Base-by-base conservation (phyloP, 1,139 yeast species). In the Candida tropicalis region DNA sequence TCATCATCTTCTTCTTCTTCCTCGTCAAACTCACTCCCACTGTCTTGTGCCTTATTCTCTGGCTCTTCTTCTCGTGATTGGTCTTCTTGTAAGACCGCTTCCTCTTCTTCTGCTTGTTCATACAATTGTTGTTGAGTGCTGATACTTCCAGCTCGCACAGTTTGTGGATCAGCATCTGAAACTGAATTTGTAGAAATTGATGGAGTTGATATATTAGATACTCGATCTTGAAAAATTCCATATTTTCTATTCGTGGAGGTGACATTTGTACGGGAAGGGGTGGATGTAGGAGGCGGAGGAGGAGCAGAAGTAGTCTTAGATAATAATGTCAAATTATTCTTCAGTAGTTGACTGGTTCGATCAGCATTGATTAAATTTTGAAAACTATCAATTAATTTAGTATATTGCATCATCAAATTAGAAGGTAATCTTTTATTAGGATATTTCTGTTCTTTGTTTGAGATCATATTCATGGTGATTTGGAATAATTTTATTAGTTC, bases 21-120 rank as follows among this genome's bases (percentile, higher is more conserved):
- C 35, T 56, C 59, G 20, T 56, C 60, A 45, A 57, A 57, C 40
- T 58, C 62, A 25, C 56, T 51, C 7, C 28, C 46, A 10, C 41
- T 36, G 10, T 53, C 58, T n/a, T 45, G 48, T 9, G 40, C 47
- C 15, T 35, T 35, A 12, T 39, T 29, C n/a, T 22, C 8, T 22
- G 17, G 7, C 8, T 28, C 34, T 28, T 18, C 12, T 9, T 17
- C 27, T 2, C n/a, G 36, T 23, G 17, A 26, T 16, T 23, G 13
- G 17, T n/a, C n/a, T n/a, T n/a, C n/a, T n/a, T n/a, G n/a, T n/a
- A n/a, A n/a, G n/a, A n/a, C n/a, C n/a, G n/a, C n/a, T n/a, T n/a
- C n/a, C n/a, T n/a, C n/a, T n/a, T n/a, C n/a, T n/a, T n/a, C n/a
- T n/a, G 17, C 5, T 13, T 8, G 9, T 12, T 27, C 16, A 10